Evolutionary conservation across 768 basidiomycete species (phyloP).

Genomic region (Kwoniella dejecticola): DNA sequence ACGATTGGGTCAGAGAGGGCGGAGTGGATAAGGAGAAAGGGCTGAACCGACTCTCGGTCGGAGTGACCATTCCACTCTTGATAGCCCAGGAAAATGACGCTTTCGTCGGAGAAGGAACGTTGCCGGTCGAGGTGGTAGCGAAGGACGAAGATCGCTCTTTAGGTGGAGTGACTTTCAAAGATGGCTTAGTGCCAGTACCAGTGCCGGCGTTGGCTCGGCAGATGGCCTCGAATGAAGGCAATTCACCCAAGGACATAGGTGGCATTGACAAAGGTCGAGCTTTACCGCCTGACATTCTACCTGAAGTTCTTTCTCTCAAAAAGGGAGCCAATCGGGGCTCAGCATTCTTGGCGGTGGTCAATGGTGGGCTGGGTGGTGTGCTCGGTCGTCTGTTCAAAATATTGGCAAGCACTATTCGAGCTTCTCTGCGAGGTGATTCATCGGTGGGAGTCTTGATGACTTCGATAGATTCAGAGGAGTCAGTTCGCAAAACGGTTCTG

Average conservation of each 20-base stretch:
- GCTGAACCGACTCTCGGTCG: constrained; percentile 21
- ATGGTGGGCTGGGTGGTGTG: constrained; percentile 35
- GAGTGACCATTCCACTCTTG: constrained; percentile 16
- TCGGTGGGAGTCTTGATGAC: constrained; percentile 38
- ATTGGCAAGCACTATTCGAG: constrained; percentile 27
- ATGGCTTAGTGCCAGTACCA: constrained; percentile 10
- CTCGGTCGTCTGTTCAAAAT: constrained; percentile 25
- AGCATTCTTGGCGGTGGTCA: constrained; percentile 22
- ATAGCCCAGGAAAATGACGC: constrained; percentile 19
- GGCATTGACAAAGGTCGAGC: constrained; percentile 30
- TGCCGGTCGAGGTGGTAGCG: not conserved
- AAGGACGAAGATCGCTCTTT: constrained; percentile 13
- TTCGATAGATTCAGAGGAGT: constrained; percentile 36
- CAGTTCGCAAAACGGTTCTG: constrained; percentile 19
- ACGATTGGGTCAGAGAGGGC: not conserved
- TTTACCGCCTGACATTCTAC: constrained; percentile 26
- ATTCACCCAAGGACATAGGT: constrained; percentile 19
- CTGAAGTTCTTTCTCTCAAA: constrained; percentile 37
- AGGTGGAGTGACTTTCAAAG: constrained; percentile 34
- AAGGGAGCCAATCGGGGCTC: constrained; percentile 41
- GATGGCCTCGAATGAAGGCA: constrained; percentile 27
- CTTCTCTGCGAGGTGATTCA: constrained; percentile 23
- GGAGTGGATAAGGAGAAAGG: constrained; percentile 26
- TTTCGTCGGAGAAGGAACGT: constrained; percentile 24
- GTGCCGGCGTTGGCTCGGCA: constrained; percentile 9